A percentile compares a stretch with the other conserved stretches of the same genome.
phyloP scores from a whole-genome alignment of 768 basidiomycete genomes.

The Lactarius deliciosus region DNA sequence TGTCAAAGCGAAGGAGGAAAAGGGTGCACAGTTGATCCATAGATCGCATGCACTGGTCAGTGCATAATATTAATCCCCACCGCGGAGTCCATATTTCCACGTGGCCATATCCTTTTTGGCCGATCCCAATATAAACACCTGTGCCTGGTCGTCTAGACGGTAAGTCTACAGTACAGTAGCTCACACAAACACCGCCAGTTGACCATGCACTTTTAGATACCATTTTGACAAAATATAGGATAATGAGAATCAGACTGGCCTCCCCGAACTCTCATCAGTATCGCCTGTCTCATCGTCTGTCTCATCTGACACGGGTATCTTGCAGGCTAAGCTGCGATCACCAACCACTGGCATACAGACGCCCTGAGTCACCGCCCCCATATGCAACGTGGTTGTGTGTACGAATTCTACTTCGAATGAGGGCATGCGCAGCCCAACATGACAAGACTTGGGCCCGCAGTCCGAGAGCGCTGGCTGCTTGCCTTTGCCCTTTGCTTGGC shows the following conservation, averaged over 20 bases:
- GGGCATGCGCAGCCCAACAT: background rate
- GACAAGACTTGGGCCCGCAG: background rate
- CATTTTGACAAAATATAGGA: background rate
- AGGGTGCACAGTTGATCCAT: background rate
- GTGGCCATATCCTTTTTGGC: background rate
- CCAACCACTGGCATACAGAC: background rate
- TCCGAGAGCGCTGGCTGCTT: slow-evolving; percentile 12
- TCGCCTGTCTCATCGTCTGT: background rate
- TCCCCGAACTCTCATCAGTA: background rate
- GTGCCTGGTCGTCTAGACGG: no score
- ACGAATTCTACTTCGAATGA: background rate
- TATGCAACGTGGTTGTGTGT: background rate
- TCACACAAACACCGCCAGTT: no score
- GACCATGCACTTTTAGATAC: background rate
- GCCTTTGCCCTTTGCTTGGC: background rate
- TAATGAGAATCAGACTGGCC: background rate
- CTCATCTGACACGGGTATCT: background rate
- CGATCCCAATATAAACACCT: background rate
- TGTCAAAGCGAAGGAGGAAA: background rate
- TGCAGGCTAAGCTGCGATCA: background rate
- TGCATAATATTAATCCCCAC: slow-evolving; percentile 4
- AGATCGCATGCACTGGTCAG: background rate
- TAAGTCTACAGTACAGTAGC: no score
- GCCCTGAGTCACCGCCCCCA: background rate
- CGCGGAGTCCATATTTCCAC: slow-evolving; percentile 16